phyloP scores from a whole-genome alignment of 2,329 filamentous ascomycete species.

The Colletotrichum caudatum region DNA sequence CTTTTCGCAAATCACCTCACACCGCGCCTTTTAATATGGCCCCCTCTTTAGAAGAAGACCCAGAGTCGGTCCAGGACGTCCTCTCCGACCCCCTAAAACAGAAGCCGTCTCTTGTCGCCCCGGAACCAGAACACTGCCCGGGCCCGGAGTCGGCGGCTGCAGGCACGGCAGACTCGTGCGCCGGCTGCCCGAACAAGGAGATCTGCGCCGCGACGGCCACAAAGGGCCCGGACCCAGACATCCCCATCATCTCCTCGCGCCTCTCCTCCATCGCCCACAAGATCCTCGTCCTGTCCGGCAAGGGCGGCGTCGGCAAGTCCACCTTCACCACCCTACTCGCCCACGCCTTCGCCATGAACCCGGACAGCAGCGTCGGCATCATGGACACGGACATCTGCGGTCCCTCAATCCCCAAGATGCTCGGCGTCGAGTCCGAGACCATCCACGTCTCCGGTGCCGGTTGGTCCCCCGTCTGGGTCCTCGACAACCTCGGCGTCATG shows the following conservation, averaged over 20 bases:
- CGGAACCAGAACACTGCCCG: constrained; percentile 96
- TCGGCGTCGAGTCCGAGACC: constrained; percentile 93
- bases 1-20: background rate
- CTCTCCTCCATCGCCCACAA: constrained; percentile 89
- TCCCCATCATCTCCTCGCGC: constrained; percentile 86
- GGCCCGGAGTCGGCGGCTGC: constrained; percentile 84
- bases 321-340: constrained; percentile 91
- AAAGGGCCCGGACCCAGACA: constrained; percentile 95
- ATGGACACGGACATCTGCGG: constrained; percentile 99
- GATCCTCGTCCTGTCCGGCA: constrained; percentile 91
- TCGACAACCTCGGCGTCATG: constrained; percentile 95
- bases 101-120: constrained; percentile 88
- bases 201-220: constrained; percentile 90
- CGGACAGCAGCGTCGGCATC: constrained; percentile 84
- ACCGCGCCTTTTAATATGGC: constrained; percentile 68
- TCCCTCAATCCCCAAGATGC: constrained; percentile 97
- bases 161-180: constrained; percentile 84
- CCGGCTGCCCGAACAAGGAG: constrained; percentile 92
- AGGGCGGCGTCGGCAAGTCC: constrained; percentile 96
- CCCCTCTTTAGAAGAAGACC: constrained; percentile 81
- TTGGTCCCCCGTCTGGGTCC: constrained; percentile 96
- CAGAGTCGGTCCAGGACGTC: constrained; percentile 81
- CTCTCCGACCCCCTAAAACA: constrained; percentile 81
- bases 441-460: constrained; percentile 91
- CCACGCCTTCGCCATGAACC: constrained; percentile 88